Evolutionary conservation across 1,139 yeast species (phyloP), one percentile per base, ranked within the genome.

Genomic region (Blastobotrys serpentis): DNA sequence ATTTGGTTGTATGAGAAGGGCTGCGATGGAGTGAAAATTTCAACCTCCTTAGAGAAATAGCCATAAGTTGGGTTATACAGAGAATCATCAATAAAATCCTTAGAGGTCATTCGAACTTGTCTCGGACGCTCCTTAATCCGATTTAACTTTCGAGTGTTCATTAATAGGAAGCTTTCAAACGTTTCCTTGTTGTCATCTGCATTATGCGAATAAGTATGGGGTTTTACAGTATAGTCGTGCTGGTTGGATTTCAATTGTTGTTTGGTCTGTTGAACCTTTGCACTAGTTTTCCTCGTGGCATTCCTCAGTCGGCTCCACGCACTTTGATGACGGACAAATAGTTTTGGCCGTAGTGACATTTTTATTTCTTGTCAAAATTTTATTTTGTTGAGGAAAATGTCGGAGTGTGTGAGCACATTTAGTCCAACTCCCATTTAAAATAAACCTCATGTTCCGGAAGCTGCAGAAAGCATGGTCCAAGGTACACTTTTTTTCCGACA

Each of bases 31-130:
- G 70, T 64, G 67, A 84, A 86, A 56, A 87, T 84, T 57, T 85
- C 87, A 18, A 84, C 92, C 59, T 85, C 84, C 60, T 81, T 78
- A 1, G 89, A 75, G 61, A 87, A 87, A 64, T 87, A 88, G 0
- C 96, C 96, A 62, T 87, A 88, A 53, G 75, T 62, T 0, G 94
- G 89, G 64, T 88, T 85, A 63, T 87, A 87, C 58, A 87, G 69
- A 16, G 94, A 83, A 63, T 87, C 95, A 57, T 87, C 95, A 50
- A 87, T 87, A 65, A 85, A 88, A 59, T 86, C 95, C 13, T 86
- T 72, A 0, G 83, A 71, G 25, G 83, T 69, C 90, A 87, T 83
- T 60, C 85, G 82, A 2, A 80, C 79, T 38, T 77, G 74, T 32
- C 62, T 70, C 0, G 96, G 96, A 26, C 92, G 72, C 5, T 59